phyloP scores from a whole-genome alignment of 257 asterid species.

The Misopates orontium region DNA sequence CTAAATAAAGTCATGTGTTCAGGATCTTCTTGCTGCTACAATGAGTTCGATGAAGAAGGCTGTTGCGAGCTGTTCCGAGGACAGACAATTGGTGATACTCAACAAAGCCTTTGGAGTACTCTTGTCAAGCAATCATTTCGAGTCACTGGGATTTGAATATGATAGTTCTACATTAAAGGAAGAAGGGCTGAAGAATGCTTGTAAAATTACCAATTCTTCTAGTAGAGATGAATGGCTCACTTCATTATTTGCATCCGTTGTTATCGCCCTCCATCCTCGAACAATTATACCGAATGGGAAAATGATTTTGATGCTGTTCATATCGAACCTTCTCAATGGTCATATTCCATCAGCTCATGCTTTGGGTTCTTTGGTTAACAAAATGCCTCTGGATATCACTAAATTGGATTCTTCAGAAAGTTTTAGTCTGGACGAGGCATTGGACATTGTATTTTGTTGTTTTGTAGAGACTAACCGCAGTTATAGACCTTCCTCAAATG shows the following conservation, averaged over 20 bases:
- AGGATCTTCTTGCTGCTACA: slow-evolving; percentile 71
- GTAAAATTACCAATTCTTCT: slow-evolving; percentile 33
- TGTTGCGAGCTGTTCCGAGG: slow-evolving; percentile 63
- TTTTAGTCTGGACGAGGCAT: slow-evolving; percentile 56
- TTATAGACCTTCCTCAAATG: slow-evolving; percentile 29
- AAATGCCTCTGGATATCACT: slow-evolving; percentile 59
- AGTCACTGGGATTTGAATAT: slow-evolving; percentile 34
- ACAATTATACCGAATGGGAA: slow-evolving; percentile 57
- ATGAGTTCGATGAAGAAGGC: slow-evolving; percentile 76
- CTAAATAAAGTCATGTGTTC: slow-evolving; percentile 30
- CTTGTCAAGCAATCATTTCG: slow-evolving; percentile 40
- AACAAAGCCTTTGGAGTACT: slow-evolving; percentile 54
- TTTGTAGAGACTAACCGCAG: slow-evolving; percentile 38
- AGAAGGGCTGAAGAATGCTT: slow-evolving; percentile 38
- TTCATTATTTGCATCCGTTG: slow-evolving; percentile 76
- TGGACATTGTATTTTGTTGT: slow-evolving; percentile 51
- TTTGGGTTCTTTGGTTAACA: slow-evolving; percentile 91
- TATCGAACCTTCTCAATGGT: slow-evolving; percentile 55
- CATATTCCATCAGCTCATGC: slow-evolving; percentile 93
- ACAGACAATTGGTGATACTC: slow-evolving; percentile 64
- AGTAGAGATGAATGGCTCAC: slow-evolving; percentile 58
- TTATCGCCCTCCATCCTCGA: slow-evolving; percentile 76
- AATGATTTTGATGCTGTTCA: slow-evolving; percentile 57
- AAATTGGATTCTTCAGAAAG: slow-evolving; percentile 35
- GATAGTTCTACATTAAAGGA: slow-evolving; percentile 30